These are phyloP conservation scores for Arthroderma sp. DNA, from an alignment of 2,329 filamentous ascomycete genomes.

Conservation along the genomic window DNA sequence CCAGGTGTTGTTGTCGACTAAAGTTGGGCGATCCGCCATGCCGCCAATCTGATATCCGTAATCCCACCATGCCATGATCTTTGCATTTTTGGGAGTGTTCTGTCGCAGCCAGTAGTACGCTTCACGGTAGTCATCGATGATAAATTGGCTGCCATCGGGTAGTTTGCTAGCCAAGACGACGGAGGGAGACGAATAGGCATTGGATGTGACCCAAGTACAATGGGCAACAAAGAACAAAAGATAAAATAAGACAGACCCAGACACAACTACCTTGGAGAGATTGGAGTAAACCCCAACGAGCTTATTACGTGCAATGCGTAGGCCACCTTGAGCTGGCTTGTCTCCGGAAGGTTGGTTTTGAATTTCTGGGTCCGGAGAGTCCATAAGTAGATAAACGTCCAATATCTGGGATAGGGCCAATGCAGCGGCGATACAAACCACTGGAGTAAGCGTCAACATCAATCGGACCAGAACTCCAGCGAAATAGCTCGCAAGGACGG, in stretches of 20 bases:
- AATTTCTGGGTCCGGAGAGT: constrained; percentile 47
- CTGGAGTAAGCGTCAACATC: constrained; percentile 92
- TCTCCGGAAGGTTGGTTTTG: constrained; percentile 32
- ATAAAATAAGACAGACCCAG: constrained; percentile 61
- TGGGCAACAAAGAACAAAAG: constrained; percentile 89
- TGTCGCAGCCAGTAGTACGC: constrained; percentile 99
- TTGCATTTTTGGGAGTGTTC: constrained; percentile 87
- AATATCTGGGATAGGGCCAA: constrained; percentile 78
- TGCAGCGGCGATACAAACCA: constrained; percentile 89
- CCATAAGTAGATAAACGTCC: constrained; percentile 65
- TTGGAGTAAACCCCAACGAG: constrained; percentile 71
- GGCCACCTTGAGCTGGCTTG: constrained; percentile 29
- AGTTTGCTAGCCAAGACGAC: constrained; percentile 86
- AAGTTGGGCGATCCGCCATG: constrained; percentile 92
- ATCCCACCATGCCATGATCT: constrained; percentile 99
- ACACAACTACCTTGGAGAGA: constrained; percentile 67
- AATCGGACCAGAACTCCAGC: constrained; percentile 98
- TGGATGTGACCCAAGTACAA: constrained; percentile 98
- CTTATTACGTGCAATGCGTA: constrained; percentile 61
- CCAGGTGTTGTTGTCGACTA: constrained; percentile 99
- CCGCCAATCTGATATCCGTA: constrained; percentile 99
- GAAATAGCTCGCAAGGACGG: constrained; percentile 95
- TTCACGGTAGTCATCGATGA: constrained; percentile 98
- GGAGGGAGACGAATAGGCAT: constrained; percentile 95
- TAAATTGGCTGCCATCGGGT: constrained; percentile 91